Evolutionary conservation across 257 asterid species (phyloP).

Genomic region (Lavandula angustifolia): DNA sequence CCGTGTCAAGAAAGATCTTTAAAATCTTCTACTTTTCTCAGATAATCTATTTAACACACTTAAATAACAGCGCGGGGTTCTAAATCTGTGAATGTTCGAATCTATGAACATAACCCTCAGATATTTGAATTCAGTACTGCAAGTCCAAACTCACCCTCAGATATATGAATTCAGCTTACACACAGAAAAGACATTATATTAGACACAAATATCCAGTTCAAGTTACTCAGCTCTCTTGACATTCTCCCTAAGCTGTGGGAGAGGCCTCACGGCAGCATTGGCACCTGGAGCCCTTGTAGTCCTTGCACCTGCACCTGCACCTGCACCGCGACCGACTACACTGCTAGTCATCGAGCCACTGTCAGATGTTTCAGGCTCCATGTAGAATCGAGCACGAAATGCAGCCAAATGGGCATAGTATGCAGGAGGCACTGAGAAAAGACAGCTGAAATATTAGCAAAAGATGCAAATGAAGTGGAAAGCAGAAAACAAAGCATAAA

Average conservation of each 20-base stretch:
- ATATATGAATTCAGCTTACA: no score
- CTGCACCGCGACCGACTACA: slow-evolving; percentile 65
- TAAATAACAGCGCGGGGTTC: no score
- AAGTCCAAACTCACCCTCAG: no score
- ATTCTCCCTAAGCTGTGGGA: slow-evolving; percentile 86
- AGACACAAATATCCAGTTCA: no score
- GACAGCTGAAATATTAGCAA: neutral
- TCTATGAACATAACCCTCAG: no score
- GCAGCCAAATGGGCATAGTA: slow-evolving; percentile 96
- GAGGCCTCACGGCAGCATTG: slow-evolving; percentile 74
- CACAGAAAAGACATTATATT: no score
- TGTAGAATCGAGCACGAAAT: slow-evolving; percentile 92
- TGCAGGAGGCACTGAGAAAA: slow-evolving; percentile 83
- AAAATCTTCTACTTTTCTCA: no score
- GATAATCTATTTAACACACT: no score
- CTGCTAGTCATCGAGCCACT: slow-evolving; percentile 72
- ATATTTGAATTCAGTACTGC: no score
- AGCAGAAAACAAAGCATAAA: neutral
- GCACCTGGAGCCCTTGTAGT: slow-evolving; percentile 53
- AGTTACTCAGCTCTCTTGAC: slow-evolving; percentile 93
- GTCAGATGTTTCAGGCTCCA: slow-evolving; percentile 92
- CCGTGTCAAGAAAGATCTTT: no score
- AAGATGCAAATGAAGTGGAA: neutral
- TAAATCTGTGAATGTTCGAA: no score
- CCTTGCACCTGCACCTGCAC: slow-evolving; percentile 54